Percentiles rank a stretch among this genome's conserved stretches.
Conservation (phyloP, 345 rosid species). For the Populus ilicifolia region DNA sequence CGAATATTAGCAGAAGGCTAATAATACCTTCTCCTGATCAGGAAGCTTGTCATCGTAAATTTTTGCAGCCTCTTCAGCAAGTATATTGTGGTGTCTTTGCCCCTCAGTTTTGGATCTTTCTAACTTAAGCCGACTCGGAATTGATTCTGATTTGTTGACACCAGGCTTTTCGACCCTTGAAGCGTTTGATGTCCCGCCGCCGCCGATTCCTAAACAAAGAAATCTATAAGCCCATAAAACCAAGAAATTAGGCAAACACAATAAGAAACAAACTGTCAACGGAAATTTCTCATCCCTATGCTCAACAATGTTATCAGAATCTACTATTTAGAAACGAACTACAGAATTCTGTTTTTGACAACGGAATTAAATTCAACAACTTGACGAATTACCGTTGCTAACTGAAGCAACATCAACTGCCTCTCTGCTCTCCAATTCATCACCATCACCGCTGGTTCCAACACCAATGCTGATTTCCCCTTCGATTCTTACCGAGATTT, state of each 20-base stretch:
- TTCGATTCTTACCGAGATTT: constrained; percentile 35
- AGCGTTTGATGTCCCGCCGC: constrained; percentile 29
- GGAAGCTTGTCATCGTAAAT: constrained; percentile 71
- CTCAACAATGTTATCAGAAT: background rate
- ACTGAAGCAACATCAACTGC: constrained; percentile 26
- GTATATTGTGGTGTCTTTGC: constrained; percentile 50
- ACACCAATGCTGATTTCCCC: constrained; percentile 33
- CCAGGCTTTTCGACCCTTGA: constrained; percentile 31
- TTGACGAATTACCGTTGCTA: constrained; percentile 36
- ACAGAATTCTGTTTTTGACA: background rate
- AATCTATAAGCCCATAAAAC: constrained; percentile 1
- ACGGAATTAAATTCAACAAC: constrained; percentile 29
- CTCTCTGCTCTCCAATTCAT: constrained; percentile 29
- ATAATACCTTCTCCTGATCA: constrained; percentile 63
- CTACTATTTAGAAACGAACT: background rate
- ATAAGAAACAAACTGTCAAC: background rate
- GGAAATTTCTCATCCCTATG: background rate
- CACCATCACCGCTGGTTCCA: constrained; percentile 23
- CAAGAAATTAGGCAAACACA: background rate
- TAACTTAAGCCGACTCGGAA: constrained; percentile 47
- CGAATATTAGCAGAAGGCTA: background rate
- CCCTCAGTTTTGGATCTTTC: constrained; percentile 74
- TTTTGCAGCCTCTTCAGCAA: constrained; percentile 74
- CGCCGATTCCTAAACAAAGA: constrained; percentile 36
- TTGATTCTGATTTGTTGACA: constrained; percentile 33